Evolutionary conservation across 2,329 filamentous ascomycete species (phyloP).

Genomic region (Helotiales sp.): DNA sequence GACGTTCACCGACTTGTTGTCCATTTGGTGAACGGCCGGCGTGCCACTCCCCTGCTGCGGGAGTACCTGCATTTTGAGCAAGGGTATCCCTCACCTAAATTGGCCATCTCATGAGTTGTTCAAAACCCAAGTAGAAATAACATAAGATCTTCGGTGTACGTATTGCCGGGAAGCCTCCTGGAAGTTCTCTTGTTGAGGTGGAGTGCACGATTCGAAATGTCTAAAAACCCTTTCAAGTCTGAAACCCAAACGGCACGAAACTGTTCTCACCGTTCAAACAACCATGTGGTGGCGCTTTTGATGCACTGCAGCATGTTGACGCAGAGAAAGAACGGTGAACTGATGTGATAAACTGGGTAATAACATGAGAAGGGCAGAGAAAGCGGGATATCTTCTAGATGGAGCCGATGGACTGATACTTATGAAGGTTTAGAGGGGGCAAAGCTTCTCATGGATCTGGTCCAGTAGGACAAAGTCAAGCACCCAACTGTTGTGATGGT

Average conservation of each 20-base stretch:
- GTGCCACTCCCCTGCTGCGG: neutral
- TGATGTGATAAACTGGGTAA: slow-evolving; percentile 7
- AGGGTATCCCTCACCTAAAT: slow-evolving; percentile 1
- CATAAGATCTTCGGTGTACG: neutral
- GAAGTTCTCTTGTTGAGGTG: neutral
- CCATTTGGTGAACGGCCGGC: neutral
- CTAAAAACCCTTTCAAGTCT: neutral
- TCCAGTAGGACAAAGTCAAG: neutral
- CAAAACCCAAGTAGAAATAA: neutral
- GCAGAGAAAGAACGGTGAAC: neutral
- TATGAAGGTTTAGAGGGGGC: neutral
- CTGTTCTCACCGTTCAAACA: slow-evolving; percentile 3
- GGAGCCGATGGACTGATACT: neutral
- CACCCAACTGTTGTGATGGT: too few relatives aligned
- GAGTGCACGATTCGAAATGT: neutral
- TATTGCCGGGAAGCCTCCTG: neutral
- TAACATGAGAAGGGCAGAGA: neutral
- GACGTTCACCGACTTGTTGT: neutral
- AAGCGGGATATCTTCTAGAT: neutral
- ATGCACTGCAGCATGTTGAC: neutral
- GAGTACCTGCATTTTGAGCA: slow-evolving; percentile 20
- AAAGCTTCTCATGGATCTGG: neutral
- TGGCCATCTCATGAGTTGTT: slow-evolving; percentile 1
- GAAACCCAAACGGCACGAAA: neutral
- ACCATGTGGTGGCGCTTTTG: slow-evolving; percentile 10